Base-by-base conservation (phyloP, 306 rosid species). In the Rubus parviflorus region DNA sequence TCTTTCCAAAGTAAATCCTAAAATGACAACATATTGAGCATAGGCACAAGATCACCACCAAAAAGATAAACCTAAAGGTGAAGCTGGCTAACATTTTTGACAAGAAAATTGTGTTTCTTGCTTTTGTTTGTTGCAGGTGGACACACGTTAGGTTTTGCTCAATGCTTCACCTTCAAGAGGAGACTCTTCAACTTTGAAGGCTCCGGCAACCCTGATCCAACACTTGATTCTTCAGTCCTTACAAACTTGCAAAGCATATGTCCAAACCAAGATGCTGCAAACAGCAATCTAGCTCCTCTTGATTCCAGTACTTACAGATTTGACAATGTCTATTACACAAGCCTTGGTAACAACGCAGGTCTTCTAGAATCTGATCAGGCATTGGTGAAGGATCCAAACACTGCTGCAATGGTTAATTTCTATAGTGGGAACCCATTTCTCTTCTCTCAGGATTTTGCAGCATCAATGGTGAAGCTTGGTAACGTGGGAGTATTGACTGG, bases 81-180 rank as follows among this genome's bases (percentile, higher is more conserved):
- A 22, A 57, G 15, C 61, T 49, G 35, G 57, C 16, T 16, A 61
- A 25, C 9, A 13, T 64, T 63, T 8, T 77, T 54, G 48, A 23
- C 61, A 25, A 22, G 12, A 16, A 17, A 30, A 30, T 30, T 61
- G 35, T 43, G 11, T 41, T 35, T n/a, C 38, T 41, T 78, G 41
- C 41, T 56, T 46, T 1, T 68, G 20, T 64, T 13, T 37, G 25
- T 38, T 41, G 49, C 63, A 86, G 97, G 95, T 57, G 92, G 71
- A 54, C 97, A 92, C 75, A 90, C 97, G 15, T 80, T 92, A 73
- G 97, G 97, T 2, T 92, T 79, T 68, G 93, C 95, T 3, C 91
- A 82, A 22, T 92, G 97, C 81, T 77, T 83, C 74, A 84, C 85
- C 52, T 85, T 92, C 87, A 85, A 87, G 80, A 2, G 77, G 6